Base-by-base conservation (phyloP, 140 eudicot species). In the Stevia rebaudiana region DNA sequence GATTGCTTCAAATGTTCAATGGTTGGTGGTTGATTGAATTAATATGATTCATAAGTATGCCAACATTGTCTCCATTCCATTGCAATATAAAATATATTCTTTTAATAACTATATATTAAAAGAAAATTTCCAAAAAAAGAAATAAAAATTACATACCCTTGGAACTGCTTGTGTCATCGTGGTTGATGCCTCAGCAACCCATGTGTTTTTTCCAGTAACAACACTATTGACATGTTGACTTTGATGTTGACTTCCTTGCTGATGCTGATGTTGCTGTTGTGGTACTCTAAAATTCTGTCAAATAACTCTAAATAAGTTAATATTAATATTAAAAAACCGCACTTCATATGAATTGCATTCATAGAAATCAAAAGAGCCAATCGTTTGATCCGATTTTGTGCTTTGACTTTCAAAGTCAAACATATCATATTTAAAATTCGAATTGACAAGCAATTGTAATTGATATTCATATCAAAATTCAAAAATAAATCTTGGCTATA, bases 1-100 rank as follows among this genome's bases (percentile, higher is more conserved):
- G 74, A 68, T 36, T 77, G 86, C 61, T 78, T 80, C 50, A 74
- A 83, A 40, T 43, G 54, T 31, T 74, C 67, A 13, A 51, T 50
- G 67, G 73, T 41, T 56, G 17, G 46, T 53, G 68, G 36, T 17
- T 52, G 15, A 19, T 22, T 18, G 75, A 65, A 74, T 11, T 71
- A 49, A 31, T 23, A 53, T 69, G 63, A 77, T 75, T 74, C 51
- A 70, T 62, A 21, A 75, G 31, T 37, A 60, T 54, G 50, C 65
- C 63, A 54, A 25, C 40, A 48, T 67, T 76, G 16, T 69, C 80
- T 28, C 78, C 78, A 70, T 31, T 50, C 67, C 57, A 51, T 69
- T 61, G 81, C 82, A 78, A 67, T 61, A 55, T 8, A 23, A 21
- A 51, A 30, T 18, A 76, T 30, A 15, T 33, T 37, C 4, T 36